Conservation (phyloP, 2,329 filamentous ascomycete genomes). For the Leptographium lundbergii region DNA sequence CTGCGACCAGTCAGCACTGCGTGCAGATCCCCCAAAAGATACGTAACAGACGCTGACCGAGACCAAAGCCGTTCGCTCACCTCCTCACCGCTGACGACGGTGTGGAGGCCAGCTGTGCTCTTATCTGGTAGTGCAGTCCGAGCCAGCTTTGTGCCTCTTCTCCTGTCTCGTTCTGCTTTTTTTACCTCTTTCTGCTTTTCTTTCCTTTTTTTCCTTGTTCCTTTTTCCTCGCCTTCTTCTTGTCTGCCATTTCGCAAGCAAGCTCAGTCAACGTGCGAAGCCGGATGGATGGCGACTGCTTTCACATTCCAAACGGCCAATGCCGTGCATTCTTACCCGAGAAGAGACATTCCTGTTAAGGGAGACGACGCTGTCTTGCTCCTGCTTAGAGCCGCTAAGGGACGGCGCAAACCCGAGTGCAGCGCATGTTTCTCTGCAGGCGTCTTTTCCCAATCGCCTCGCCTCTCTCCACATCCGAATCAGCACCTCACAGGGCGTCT, state of each 20-base stretch:
- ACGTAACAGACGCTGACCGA: background rate
- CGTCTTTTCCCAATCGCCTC: background rate
- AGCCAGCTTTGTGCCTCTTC: background rate
- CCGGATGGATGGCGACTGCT: background rate
- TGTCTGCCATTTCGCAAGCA: background rate
- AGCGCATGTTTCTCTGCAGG: background rate
- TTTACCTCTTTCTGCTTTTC: background rate
- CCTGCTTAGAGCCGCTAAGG: background rate
- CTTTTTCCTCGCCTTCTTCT: background rate
- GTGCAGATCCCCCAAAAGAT: too few species aligned
- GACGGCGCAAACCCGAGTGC: background rate
- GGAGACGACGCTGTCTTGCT: background rate
- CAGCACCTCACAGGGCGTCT: too few species aligned
- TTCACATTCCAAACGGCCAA: background rate
- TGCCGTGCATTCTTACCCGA: background rate
- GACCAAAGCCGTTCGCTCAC: background rate
- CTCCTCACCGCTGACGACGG: background rate
- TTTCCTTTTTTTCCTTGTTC: background rate
- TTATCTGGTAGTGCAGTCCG: background rate
- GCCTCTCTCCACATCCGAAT: too few species aligned
- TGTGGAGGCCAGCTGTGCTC: background rate
- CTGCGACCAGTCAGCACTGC: background rate
- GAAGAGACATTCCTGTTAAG: background rate
- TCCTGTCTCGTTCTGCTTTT: background rate
- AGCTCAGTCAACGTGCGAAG: background rate